Evolutionary conservation across 768 basidiomycete genomes (phyloP), one percentile per base, ranked within the genome.

Genomic region (Auriculariales sp.): DNA sequence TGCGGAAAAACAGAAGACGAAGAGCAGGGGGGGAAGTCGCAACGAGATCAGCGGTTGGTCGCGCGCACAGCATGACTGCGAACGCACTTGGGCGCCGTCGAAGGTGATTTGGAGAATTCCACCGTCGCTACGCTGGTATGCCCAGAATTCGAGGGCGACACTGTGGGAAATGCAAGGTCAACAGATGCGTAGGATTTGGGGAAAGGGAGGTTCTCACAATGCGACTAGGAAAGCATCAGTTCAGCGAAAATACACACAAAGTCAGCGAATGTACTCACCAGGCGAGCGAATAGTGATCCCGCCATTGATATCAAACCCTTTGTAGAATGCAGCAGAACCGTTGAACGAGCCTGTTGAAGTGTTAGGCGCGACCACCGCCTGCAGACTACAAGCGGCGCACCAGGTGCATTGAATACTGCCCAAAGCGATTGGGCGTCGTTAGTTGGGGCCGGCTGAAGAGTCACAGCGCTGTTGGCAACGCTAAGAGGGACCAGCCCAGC

Each of bases 71-170:
- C 6, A 44, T 15, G 19, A 25, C 19, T 28, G 19, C 35, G 19
- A 24, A 27, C 22, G 29, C 32, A 36, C 36, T 24, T 25, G 33
- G 10, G 48, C 24, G 31, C 48, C 33, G 28, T 49, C 48, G 25
- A 49, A 49, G n/a, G 33, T 35, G 32, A 49, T 35, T 15, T 34
- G 36, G 27, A 49, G 28, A n/a, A 49, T 27, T 14, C 48, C 48
- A 35, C 48, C 48, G 28, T 49, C 48, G 27, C 33, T 36, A n/a
- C 48, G 48, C 48, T 49, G 48, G 22, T 49, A 49, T 9, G 33
- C 48, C 48, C 48, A 49, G 4, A n/a, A 49, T 19, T 49, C 24
- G 48, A 49, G 39, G 9, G 33, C 33, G 22, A 44, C 24, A 19
- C 39, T 44, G 39, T 22, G 17, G n/a, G 9, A 39, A 22, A 39